phyloP scores from a whole-genome alignment of 495 filamentous ascomycete species.

The Darksidea phi region DNA sequence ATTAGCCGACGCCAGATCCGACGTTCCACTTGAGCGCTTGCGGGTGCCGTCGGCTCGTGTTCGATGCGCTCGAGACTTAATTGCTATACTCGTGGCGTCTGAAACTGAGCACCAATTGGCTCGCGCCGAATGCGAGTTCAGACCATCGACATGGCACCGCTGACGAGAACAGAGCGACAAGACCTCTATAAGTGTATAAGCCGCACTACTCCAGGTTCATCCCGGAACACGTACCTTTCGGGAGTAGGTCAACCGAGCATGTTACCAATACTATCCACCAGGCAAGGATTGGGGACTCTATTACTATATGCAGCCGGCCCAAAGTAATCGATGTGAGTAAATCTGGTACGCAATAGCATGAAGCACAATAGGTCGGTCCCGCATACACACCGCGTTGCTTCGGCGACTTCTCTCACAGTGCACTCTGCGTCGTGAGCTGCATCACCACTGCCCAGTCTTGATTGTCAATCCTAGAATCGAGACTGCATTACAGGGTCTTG shows the following conservation, averaged over 20 bases:
- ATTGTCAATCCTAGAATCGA: too few relatives aligned
- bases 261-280: not conserved
- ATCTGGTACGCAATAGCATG: too few relatives aligned
- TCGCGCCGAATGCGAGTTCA: not conserved
- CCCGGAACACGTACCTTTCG: not conserved
- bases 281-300: too few relatives aligned
- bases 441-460: too few relatives aligned
- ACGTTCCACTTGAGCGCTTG: not conserved
- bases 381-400: too few relatives aligned
- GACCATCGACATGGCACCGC: not conserved
- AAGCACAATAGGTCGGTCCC: too few relatives aligned
- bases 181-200: not conserved
- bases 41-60: constrained; percentile 13
- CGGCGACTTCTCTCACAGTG: too few relatives aligned
- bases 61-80: not conserved
- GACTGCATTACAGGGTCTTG: too few relatives aligned
- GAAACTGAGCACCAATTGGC: not conserved
- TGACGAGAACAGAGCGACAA: not conserved
- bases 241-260: not conserved
- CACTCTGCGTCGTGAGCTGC: too few relatives aligned
- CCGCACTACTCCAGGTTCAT: not conserved
- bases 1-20: constrained; percentile 12
- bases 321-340: too few relatives aligned
- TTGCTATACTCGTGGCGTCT: not conserved
- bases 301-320: too few relatives aligned